These are phyloP conservation scores for Hevea brasiliensis DNA, from an alignment of 345 rosid genomes.

Conservation along the genomic window DNA sequence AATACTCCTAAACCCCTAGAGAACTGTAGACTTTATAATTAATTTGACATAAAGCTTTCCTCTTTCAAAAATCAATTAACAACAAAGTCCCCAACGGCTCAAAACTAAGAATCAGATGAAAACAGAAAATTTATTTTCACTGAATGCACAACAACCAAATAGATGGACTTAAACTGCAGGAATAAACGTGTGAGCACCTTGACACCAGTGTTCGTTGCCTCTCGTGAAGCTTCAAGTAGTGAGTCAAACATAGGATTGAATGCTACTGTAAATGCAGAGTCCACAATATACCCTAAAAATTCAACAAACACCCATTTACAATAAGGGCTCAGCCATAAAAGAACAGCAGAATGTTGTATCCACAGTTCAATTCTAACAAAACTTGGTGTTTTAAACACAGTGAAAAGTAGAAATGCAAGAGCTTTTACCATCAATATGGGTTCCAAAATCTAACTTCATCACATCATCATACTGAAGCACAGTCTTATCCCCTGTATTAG, in stretches of 20 bases:
- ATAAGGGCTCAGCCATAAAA: slow-evolving; percentile 12
- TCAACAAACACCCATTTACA: slow-evolving; percentile 25
- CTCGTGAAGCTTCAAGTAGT: slow-evolving; percentile 88
- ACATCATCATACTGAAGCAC: slow-evolving; percentile 96
- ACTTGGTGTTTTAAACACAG: background rate
- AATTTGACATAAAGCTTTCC: background rate
- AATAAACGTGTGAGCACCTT: slow-evolving; percentile 51
- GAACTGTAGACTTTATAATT: background rate
- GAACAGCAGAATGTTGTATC: background rate
- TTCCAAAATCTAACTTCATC: slow-evolving; percentile 97
- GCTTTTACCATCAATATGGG: slow-evolving; percentile 81
- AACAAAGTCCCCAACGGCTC: background rate
- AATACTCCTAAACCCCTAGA: background rate
- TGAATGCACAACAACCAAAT: background rate
- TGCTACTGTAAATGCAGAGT: slow-evolving; percentile 98
- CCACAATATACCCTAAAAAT: slow-evolving; percentile 75
- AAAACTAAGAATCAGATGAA: slow-evolving; percentile 11
- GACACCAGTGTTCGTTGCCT: slow-evolving; percentile 94
- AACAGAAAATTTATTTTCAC: background rate
- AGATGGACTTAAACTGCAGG: background rate
- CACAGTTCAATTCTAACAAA: slow-evolving; percentile 4
- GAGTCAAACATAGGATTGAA: slow-evolving; percentile 96
- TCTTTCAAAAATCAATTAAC: background rate
- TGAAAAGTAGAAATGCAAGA: background rate
- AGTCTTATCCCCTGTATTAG: slow-evolving; percentile 93